Conservation (phyloP, 345 rosid genomes). For the Eucalyptus paniculata region DNA sequence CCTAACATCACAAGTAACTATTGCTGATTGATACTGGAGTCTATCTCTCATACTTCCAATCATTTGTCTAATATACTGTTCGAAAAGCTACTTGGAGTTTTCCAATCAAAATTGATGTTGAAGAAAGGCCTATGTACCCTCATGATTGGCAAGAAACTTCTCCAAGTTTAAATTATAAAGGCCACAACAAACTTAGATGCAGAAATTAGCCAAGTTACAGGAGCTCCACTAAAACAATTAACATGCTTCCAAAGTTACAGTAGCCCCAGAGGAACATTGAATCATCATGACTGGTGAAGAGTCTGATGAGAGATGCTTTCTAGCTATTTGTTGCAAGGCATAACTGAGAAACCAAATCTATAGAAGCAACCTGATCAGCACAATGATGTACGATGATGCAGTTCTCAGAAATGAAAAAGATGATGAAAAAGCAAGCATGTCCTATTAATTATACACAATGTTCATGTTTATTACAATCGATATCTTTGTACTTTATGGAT, state of each 20-base stretch:
- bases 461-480: neutral
- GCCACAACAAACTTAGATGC: neutral
- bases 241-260: neutral
- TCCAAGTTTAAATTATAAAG: neutral
- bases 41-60: neutral
- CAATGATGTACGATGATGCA: neutral
- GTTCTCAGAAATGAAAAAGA: neutral
- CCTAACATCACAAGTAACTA: neutral
- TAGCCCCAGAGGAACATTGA: neutral
- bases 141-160: neutral
- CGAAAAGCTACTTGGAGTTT: neutral
- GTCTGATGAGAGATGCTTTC: neutral
- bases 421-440: neutral
- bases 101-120: neutral
- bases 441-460: neutral
- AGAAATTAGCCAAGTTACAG: neutral
- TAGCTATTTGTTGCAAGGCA: neutral
- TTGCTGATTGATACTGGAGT: neutral
- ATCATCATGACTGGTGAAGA: neutral
- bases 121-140: neutral
- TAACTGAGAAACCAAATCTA: neutral
- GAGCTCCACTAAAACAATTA: neutral
- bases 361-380: neutral
- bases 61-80: neutral
- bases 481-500: neutral